phyloP scores from a whole-genome alignment of 768 basidiomycete genomes.

The Pleurotus giganteus region DNA sequence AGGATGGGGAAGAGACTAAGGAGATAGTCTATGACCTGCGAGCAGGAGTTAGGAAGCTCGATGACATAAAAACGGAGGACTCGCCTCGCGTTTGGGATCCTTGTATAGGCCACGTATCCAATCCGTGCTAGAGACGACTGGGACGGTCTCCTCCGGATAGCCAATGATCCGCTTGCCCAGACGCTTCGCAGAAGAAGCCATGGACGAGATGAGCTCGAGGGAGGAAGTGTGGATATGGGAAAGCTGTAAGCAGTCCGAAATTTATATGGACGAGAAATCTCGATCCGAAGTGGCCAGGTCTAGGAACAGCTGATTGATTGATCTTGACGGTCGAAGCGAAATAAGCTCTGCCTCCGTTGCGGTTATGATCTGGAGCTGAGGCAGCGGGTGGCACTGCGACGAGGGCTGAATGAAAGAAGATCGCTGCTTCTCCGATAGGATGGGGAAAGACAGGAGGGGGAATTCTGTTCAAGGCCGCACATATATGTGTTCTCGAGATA shows the following conservation, averaged over 20 bases:
- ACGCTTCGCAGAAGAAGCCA: constrained; percentile 35
- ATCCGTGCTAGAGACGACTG: constrained; percentile 56
- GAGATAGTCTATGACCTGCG: constrained; percentile 63
- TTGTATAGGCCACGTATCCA: constrained; percentile 42
- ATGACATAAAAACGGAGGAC: constrained; percentile 19
- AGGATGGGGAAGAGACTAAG: constrained; percentile 79
- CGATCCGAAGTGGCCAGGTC: background rate
- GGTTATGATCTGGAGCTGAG: too few relatives aligned
- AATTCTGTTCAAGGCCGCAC: background rate
- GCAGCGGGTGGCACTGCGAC: too few relatives aligned
- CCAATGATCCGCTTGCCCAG: constrained; percentile 57
- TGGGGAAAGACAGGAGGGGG: too few relatives aligned
- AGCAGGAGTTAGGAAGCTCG: constrained; percentile 4
- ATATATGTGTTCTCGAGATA: background rate
- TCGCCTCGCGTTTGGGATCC: constrained; percentile 51
- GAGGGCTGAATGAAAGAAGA: too few relatives aligned
- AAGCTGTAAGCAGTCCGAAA: background rate
- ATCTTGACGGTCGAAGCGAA: background rate
- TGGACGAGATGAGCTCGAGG: constrained; percentile 5
- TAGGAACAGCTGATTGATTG: constrained; percentile 1
- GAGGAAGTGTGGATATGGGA: background rate
- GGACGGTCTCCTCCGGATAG: constrained; percentile 57
- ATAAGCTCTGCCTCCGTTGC: background rate
- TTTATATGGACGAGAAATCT: background rate
- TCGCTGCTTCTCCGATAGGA: too few relatives aligned